Base-by-base conservation (phyloP, 768 basidiomycete genomes). In the Serendipita sp. region DNA sequence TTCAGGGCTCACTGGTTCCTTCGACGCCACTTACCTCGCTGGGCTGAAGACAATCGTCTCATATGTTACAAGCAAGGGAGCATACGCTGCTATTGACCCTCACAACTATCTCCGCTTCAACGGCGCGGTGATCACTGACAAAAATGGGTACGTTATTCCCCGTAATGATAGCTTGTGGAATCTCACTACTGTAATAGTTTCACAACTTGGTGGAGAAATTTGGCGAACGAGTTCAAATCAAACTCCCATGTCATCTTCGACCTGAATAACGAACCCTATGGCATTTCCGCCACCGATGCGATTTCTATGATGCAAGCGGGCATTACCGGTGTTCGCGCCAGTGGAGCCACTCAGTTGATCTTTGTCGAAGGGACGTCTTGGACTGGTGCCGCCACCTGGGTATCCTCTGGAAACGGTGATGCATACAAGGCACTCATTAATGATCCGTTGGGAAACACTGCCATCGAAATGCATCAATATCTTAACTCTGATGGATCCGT, bases 381-480 rank as follows among this genome's bases (percentile, higher is more conserved):
- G 74, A 84, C 82, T 65, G 83, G 82, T 65, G 83, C 83, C 44
- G 83, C 82, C 81, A 78, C 80, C 11, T 84, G 83, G 83, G 75
- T 73, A 5, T 76, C 77, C 24, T 83, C 81, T 24, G 83, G 83
- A n/a, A 84, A 85, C 72, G 73, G 75, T 45, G 76, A 72, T 13
- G 81, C 74, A 54, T 83, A 83, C 70, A 76, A 73, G 24, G 24
- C 24, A 18, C 74, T 74, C 28, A 76, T 85, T 73, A 75, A 73
- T 51, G 84, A 85, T 69, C 82, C 38, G 81, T 84, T 67, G 72
- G n/a, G 41, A 46, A 38, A 63, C 18, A 63, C 47, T 32, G 56
- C 63, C n/a, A 2, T 69, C 80, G 82, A 86, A 70, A 84, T 85
- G 81, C 83, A 86, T 72, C 83, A 85, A 71, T 86, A 86, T 75